Evolutionary conservation across 371 early-diverging fungal species (phyloP).

Genomic region (Mucor racemosus): DNA sequence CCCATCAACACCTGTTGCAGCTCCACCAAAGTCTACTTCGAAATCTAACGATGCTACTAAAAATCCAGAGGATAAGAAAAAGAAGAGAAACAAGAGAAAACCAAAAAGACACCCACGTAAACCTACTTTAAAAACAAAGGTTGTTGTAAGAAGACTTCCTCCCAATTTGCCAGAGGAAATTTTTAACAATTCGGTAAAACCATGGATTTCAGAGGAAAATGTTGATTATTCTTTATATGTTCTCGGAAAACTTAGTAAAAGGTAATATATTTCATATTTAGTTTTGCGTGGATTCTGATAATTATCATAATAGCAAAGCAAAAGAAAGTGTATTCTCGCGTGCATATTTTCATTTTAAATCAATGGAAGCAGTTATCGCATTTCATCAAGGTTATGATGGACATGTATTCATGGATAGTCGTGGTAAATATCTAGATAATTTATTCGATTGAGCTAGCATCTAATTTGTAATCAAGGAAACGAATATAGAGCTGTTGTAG

Average conservation of each 20-base stretch:
- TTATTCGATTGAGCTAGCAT: neutral
- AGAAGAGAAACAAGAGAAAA: slow-evolving; percentile 37
- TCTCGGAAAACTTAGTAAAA: slow-evolving; percentile 62
- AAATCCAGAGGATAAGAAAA: slow-evolving; percentile 28
- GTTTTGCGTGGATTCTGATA: neutral
- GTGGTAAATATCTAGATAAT: slow-evolving; percentile 46
- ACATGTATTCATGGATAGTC: slow-evolving; percentile 75
- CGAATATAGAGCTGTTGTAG: slow-evolving; percentile 76
- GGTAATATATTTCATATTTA: neutral
- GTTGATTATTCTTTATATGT: slow-evolving; percentile 63
- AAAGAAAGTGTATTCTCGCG: slow-evolving; percentile 76
- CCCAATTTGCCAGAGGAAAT: slow-evolving; percentile 76
- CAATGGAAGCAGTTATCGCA: slow-evolving; percentile 65
- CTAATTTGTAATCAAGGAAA: slow-evolving; percentile 47
- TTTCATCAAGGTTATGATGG: slow-evolving; percentile 82
- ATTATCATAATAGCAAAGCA: slow-evolving; percentile 53
- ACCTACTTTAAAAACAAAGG: slow-evolving; percentile 62
- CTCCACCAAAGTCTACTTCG: neutral
- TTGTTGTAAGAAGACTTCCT: slow-evolving; percentile 81
- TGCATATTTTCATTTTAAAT: slow-evolving; percentile 80
- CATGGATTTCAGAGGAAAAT: slow-evolving; percentile 58
- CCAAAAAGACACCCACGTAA: slow-evolving; percentile 40
- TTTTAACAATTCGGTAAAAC: slow-evolving; percentile 67
- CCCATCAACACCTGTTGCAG: neutral
- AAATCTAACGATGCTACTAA: slow-evolving; percentile 3